These are phyloP conservation scores for Camillea tinctor DNA, from an alignment of 2,329 filamentous ascomycete species.

Conservation along the genomic window DNA sequence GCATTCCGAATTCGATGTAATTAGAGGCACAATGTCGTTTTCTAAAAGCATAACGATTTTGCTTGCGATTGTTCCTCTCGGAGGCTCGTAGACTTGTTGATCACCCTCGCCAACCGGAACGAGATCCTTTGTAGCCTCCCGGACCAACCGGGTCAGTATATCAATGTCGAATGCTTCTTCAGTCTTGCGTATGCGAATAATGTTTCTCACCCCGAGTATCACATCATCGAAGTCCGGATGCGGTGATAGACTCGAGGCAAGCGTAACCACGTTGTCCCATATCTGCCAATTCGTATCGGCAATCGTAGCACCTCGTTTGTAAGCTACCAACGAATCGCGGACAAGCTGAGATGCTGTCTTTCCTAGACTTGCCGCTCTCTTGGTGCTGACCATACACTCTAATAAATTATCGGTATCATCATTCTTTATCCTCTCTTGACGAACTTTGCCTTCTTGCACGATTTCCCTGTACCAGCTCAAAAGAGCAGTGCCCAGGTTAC, in stretches of 20 bases:
- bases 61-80: slow-evolving; percentile 59
- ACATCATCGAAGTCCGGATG: slow-evolving; percentile 70
- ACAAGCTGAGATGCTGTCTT: slow-evolving; percentile 61
- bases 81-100: slow-evolving; percentile 38
- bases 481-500: slow-evolving; percentile 84
- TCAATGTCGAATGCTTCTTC: slow-evolving; percentile 77
- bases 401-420: slow-evolving; percentile 18
- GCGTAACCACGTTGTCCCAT: slow-evolving; percentile 93
- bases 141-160: slow-evolving; percentile 69
- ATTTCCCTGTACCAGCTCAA: slow-evolving; percentile 64
- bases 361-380: slow-evolving; percentile 23
- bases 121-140: slow-evolving; percentile 55
- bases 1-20: slow-evolving; percentile 73
- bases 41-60: slow-evolving; percentile 73
- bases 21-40: slow-evolving; percentile 72
- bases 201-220: slow-evolving; percentile 68
- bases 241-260: slow-evolving; percentile 75
- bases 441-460: slow-evolving; percentile 37
- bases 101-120: slow-evolving; percentile 29
- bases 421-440: slow-evolving; percentile 16
- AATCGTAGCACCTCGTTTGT: slow-evolving; percentile 81
- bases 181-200: slow-evolving; percentile 74
- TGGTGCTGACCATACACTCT: slow-evolving; percentile 34
- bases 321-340: slow-evolving; percentile 74
- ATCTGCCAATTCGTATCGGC: slow-evolving; percentile 88